Conservation (phyloP, 805 yeast species). For the Hanseniaspora lachancei region DNA sequence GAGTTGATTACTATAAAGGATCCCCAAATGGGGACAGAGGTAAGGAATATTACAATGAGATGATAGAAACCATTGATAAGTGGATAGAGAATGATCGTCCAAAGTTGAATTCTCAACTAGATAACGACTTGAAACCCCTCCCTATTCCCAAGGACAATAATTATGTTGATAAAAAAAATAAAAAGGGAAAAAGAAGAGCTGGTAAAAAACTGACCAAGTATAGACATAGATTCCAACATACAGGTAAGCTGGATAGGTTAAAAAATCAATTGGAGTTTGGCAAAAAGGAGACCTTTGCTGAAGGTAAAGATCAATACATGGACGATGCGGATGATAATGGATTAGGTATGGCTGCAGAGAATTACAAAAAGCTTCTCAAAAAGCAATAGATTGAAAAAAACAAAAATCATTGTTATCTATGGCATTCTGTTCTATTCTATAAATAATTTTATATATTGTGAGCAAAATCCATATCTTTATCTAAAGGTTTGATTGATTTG, state of each 20-base stretch:
- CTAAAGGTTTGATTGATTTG: not conserved
- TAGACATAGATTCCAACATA: conserved; percentile 57
- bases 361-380: not conserved
- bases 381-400: not conserved
- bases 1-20: conserved; percentile 51
- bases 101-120: conserved; percentile 39
- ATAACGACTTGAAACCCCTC: conserved; percentile 50
- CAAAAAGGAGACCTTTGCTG: conserved; percentile 46
- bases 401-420: no score
- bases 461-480: no score
- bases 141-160: conserved; percentile 40
- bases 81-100: conserved; percentile 42
- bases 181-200: conserved; percentile 69
- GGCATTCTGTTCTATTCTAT: no score
- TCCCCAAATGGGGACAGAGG: conserved; percentile 41
- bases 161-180: conserved; percentile 34
- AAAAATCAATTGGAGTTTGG: conserved; percentile 82
- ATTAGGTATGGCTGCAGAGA: conserved; percentile 46
- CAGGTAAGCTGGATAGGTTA: conserved; percentile 69
- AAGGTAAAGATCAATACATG: conserved; percentile 40
- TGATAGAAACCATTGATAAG: conserved; percentile 52
- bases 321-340: conserved; percentile 60
- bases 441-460: no score
- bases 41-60: conserved; percentile 42
- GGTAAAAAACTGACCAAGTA: conserved; percentile 69